These are phyloP conservation scores for Alternaria triticimaculans DNA, from an alignment of 2,329 filamentous ascomycete genomes.

Conservation along the genomic window DNA sequence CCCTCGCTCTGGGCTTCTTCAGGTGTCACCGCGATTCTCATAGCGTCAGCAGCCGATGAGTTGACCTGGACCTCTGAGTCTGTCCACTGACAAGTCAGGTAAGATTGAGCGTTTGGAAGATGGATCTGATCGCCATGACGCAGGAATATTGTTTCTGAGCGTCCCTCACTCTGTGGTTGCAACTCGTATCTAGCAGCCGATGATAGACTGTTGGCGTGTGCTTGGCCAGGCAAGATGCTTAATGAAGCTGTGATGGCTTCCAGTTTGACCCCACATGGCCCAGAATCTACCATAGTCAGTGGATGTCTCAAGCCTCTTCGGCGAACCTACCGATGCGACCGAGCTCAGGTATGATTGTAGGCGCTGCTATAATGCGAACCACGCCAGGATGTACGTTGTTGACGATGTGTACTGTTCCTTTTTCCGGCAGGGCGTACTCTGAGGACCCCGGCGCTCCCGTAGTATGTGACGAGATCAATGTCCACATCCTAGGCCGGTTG, in stretches of 20 bases:
- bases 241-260: conserved; percentile 29
- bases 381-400: not conserved
- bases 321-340: conserved; percentile 26
- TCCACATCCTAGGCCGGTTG: conserved; percentile 24
- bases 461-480: conserved; percentile 5
- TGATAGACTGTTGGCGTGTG: not conserved
- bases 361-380: not conserved
- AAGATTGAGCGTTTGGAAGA: conserved; percentile 9
- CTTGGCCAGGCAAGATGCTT: conserved; percentile 21
- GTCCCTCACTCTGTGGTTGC: conserved; percentile 16
- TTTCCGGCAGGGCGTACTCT: conserved; percentile 5
- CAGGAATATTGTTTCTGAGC: conserved; percentile 36
- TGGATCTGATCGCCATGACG: conserved; percentile 35
- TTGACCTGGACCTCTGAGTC: conserved; percentile 39
- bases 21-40: conserved; percentile 9
- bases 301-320: not conserved
- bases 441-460: not conserved
- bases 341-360: conserved; percentile 13
- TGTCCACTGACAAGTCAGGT: conserved; percentile 26
- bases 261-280: conserved; percentile 32
- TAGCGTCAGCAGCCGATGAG: conserved; percentile 30
- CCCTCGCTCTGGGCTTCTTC: conserved; percentile 34
- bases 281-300: conserved; percentile 17
- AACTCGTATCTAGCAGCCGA: conserved; percentile 24
- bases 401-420: conserved; percentile 12